Conservation (phyloP, 164 flowering plant genomes). For the Chimonanthus praecox region DNA sequence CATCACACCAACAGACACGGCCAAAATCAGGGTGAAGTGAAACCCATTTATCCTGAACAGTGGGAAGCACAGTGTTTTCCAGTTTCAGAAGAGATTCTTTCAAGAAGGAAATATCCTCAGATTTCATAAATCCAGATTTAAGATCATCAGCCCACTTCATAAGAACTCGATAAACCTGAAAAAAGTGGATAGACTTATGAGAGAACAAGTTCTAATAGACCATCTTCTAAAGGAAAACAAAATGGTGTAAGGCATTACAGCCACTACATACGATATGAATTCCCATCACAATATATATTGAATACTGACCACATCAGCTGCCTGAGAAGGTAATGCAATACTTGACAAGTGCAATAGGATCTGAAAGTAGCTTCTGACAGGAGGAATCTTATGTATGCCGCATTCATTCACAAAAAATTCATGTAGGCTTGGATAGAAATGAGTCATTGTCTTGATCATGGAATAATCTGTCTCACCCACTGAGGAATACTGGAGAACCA, state of each 20-base stretch:
- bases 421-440: constrained; percentile 66
- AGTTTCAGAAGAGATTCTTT: constrained; percentile 45
- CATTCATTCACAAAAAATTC: constrained; percentile 78
- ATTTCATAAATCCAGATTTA: constrained; percentile 42
- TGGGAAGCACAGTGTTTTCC: constrained; percentile 65
- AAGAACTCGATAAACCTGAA: constrained; percentile 67
- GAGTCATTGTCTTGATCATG: constrained; percentile 36
- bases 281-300: neutral
- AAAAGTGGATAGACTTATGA: neutral
- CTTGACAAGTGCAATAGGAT: constrained; percentile 58
- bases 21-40: constrained; percentile 79
- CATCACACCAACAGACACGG: constrained; percentile 85
- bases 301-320: constrained; percentile 59
- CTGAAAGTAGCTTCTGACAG: constrained; percentile 46
- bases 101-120: constrained; percentile 50
- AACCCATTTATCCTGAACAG: constrained; percentile 79
- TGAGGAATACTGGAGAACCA: constrained; percentile 16
- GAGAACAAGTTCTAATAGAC: neutral
- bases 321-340: constrained; percentile 58
- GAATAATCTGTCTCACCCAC: constrained; percentile 9
- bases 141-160: constrained; percentile 67
- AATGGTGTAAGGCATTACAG: neutral
- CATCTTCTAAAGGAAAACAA: neutral
- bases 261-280: constrained; percentile 3
- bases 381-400: constrained; percentile 59